A percentile compares a stretch with the other conserved stretches of the same genome.
These are phyloP conservation scores for Penicillium sclerotiorum DNA, from an alignment of 2,329 filamentous ascomycete species.

Conservation along the genomic window DNA sequence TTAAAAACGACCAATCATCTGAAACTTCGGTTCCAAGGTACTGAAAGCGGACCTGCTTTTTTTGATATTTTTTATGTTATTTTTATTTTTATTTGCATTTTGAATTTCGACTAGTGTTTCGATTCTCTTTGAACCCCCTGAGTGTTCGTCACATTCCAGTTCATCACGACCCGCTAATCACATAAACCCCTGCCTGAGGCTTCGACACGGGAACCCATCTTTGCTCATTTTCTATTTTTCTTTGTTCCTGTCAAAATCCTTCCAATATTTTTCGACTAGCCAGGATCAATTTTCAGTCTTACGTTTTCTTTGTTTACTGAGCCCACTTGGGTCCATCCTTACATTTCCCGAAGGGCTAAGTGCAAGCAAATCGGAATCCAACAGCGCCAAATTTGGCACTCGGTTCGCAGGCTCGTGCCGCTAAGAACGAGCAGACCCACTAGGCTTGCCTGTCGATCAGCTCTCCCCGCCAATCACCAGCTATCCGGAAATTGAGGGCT, in stretches of 20 bases:
- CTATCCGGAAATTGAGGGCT: slow-evolving; percentile 24
- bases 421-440: slow-evolving; percentile 18
- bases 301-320: background rate
- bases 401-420: slow-evolving; percentile 20
- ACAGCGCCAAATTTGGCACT: slow-evolving; percentile 16
- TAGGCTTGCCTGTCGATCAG: slow-evolving; percentile 21
- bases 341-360: background rate
- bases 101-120: slow-evolving; percentile 13
- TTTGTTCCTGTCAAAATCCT: slow-evolving; percentile 3
- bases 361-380: slow-evolving; percentile 7
- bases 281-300: no score
- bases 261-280: background rate
- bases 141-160: no score
- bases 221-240: background rate
- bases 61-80: background rate
- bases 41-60: background rate
- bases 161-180: background rate
- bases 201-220: no score
- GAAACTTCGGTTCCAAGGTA: slow-evolving; percentile 4
- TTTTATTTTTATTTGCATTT: background rate
- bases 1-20: no score
- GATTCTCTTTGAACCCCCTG: slow-evolving; percentile 12
- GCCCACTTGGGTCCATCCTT: background rate
- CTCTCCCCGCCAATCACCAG: slow-evolving; percentile 23
- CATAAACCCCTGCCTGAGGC: no score